phyloP scores from a whole-genome alignment of 2,329 filamentous ascomycete species.

The Bertia moriformis region DNA sequence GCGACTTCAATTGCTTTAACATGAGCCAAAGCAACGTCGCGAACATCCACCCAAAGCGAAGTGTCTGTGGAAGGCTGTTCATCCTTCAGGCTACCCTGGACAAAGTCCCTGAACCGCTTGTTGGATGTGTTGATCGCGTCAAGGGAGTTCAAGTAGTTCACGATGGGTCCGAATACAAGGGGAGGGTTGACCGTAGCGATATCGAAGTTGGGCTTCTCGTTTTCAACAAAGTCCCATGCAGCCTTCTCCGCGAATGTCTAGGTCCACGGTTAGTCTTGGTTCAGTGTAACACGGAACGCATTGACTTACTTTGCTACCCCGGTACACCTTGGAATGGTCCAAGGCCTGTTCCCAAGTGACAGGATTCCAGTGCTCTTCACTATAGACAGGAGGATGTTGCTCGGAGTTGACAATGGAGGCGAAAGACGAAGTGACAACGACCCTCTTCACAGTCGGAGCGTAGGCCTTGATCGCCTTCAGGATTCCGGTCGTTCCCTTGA shows the following conservation, averaged over 20 bases:
- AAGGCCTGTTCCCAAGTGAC: constrained; percentile 19
- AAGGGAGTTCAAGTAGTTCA: constrained; percentile 47
- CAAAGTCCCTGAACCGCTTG: constrained; percentile 45
- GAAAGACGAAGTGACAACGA: constrained; percentile 21
- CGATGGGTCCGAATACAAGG: constrained; percentile 46
- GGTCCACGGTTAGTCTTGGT: constrained; percentile 1
- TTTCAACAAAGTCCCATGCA: constrained; percentile 48
- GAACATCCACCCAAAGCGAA: constrained; percentile 44
- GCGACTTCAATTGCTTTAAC: constrained; percentile 41
- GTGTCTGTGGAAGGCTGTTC: constrained; percentile 40
- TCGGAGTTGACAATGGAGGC: constrained; percentile 19
- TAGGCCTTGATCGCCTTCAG: constrained; percentile 9
- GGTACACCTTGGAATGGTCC: constrained; percentile 13
- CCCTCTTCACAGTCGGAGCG: constrained; percentile 12
- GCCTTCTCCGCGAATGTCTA: constrained; percentile 56
- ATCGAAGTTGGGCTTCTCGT: constrained; percentile 39
- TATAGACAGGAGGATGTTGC: constrained; percentile 19
- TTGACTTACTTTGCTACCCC: constrained; percentile 30
- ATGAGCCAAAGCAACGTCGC: constrained; percentile 48
- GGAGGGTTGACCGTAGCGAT: constrained; percentile 48
- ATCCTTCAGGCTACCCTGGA: constrained; percentile 45
- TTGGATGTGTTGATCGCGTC: constrained; percentile 63
- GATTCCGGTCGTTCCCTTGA: constrained; percentile 12
- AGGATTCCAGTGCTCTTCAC: constrained; percentile 22
- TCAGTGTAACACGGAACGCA: constrained; percentile 11